phyloP scores from a whole-genome alignment of 116 monocot genomes.

The Posidonia oceanica region DNA sequence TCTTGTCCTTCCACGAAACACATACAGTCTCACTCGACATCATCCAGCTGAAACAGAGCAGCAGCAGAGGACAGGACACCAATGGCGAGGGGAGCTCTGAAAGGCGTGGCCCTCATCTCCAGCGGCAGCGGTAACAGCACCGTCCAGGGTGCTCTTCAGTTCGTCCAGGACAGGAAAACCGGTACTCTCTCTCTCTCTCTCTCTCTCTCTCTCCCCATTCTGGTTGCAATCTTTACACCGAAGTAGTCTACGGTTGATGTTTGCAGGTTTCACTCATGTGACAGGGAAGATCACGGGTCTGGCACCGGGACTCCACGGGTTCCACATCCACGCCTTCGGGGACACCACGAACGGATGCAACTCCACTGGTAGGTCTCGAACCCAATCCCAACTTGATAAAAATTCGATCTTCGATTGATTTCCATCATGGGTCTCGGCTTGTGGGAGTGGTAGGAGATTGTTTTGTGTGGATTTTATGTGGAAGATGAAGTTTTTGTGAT shows the following conservation, averaged over 20 bases:
- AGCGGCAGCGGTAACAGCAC: not conserved
- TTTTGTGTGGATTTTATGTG: too few species aligned
- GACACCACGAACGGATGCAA: constrained; percentile 69
- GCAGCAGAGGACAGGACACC: too few species aligned
- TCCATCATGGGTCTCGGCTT: too few species aligned
- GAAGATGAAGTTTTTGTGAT: too few species aligned
- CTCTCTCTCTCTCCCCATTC: not conserved
- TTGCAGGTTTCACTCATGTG: constrained; percentile 28
- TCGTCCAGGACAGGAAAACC: constrained; percentile 14
- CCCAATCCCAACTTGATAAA: not conserved
- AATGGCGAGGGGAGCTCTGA: constrained; percentile 14
- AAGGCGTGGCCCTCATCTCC: constrained; percentile 19
- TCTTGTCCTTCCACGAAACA: too few species aligned
- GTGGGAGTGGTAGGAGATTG: too few species aligned
- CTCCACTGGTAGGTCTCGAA: constrained; percentile 33
- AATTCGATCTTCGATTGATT: too few species aligned
- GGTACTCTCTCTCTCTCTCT: constrained; percentile 8
- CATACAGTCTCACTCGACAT: too few species aligned
- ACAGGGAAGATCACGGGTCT: constrained; percentile 48
- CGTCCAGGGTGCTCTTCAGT: constrained; percentile 19
- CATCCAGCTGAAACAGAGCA: too few species aligned
- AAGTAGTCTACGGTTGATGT: not conserved
- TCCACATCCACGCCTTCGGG: constrained; percentile 62
- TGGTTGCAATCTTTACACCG: not conserved
- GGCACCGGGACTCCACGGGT: constrained; percentile 52